A percentile compares a stretch with the other conserved stretches of the same genome.
Conservation (phyloP, 1,139 yeast genomes). For the Diutina neorugosa region DNA sequence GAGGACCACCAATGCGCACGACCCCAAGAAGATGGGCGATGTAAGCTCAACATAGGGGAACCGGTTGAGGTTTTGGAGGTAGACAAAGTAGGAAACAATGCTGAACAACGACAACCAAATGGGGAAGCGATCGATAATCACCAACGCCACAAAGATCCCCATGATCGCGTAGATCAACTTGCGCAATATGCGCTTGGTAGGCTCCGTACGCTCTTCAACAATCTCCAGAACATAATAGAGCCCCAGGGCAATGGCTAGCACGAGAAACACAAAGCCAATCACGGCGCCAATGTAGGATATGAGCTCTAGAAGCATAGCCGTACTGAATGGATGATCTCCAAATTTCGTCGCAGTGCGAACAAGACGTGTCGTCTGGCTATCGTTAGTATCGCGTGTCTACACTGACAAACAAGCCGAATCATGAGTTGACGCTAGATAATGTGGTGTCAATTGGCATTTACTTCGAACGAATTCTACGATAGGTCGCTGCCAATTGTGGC, state of each 20-base stretch:
- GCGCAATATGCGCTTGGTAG: conserved; percentile 60
- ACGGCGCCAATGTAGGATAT: conserved; percentile 58
- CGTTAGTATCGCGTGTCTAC: not conserved
- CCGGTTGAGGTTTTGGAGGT: conserved; percentile 59
- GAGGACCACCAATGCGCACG: conserved; percentile 60
- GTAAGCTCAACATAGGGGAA: conserved; percentile 78
- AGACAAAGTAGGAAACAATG: conserved; percentile 56
- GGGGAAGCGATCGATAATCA: conserved; percentile 72
- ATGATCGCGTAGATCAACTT: conserved; percentile 52
- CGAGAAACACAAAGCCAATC: conserved; percentile 62
- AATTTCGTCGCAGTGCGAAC: not conserved
- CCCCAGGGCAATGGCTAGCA: conserved; percentile 63
- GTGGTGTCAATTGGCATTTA: too few relatives aligned
- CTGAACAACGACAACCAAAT: conserved; percentile 52
- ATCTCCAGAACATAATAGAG: conserved; percentile 82
- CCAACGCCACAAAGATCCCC: conserved; percentile 38
- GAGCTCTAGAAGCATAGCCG: conserved; percentile 26
- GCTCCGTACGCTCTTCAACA: conserved; percentile 86
- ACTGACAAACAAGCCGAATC: too few relatives aligned
- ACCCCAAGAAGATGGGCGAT: conserved; percentile 56
- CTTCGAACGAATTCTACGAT: too few relatives aligned
- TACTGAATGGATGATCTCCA: not conserved
- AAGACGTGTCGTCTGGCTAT: not conserved
- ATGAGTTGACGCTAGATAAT: too few relatives aligned
- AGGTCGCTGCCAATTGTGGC: too few relatives aligned